Evolutionary conservation across 495 filamentous ascomycete genomes (phyloP), one percentile per base, ranked within the genome.

Genomic region (Jackrogersella multiformis): DNA sequence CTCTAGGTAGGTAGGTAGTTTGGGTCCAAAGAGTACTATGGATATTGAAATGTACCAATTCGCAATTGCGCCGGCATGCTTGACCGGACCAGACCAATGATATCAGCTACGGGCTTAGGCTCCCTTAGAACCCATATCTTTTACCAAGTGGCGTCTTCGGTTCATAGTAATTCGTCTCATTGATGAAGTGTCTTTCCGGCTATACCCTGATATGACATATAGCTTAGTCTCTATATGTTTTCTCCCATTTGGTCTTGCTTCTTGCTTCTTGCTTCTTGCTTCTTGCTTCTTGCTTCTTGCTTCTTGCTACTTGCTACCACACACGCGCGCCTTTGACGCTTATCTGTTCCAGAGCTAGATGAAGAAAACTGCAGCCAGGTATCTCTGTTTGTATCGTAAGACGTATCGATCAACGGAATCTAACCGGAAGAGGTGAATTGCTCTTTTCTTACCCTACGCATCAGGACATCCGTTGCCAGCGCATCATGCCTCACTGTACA

Each of bases 401-500:
- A 70, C 66, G 35, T 44, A 61, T 57, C 38, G 67, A 70, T 70
- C 67, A 70, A 61, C 67, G 56, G 67, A 58, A 53, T 57, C 61
- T 70, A 70, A 66, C 67, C 67, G 38, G 34, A 68, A 71, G 30
- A 46, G 60, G 64, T 49, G 58, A 66, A 60, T 68, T 55, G 53
- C 59, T 56, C 46, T 70, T 61, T 69, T 72, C 61, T 65, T 26
- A 64, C 66, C 59, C 61, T 41, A 64, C 66, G 41, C 69, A 68
- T 66, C 60, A 56, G 39, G 64, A 63, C 49, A 56, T 53, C 54
- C 44, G 45, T 35, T 65, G 64, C 69, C 61, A 68, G 44, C 66
- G 48, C 64, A 68, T 68, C 63, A 71, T 71, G 68, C 64, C 45
- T 67, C 45, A 55, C 46, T 56, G 68, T 67, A 56, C 64, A 70